A percentile compares a stretch with the other conserved stretches of the same genome.
phyloP scores from a whole-genome alignment of 176 grass and related monocot species.

The Zoysia japonica region DNA sequence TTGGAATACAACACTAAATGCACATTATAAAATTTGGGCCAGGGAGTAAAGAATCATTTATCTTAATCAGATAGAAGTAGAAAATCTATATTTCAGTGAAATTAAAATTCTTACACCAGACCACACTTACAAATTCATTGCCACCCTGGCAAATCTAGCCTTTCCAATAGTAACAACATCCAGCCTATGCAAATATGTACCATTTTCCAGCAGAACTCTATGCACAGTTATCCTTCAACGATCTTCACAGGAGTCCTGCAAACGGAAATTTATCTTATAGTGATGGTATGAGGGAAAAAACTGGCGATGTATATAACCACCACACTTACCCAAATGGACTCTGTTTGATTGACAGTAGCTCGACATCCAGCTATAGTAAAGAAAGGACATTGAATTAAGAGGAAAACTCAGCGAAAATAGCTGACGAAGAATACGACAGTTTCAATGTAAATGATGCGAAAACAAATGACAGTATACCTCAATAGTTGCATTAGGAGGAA shows the following conservation, averaged over 20 bases:
- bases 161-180: not conserved
- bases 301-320: conserved; percentile 2
- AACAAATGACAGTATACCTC: conserved; percentile 58
- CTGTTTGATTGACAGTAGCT: conserved; percentile 81
- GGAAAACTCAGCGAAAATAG: conserved; percentile 6
- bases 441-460: not conserved
- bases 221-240: conserved; percentile 77
- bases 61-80: not conserved
- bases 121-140: not conserved
- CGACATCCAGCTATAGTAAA: conserved; percentile 77
- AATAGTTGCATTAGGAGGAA: conserved; percentile 95
- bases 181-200: conserved; percentile 30
- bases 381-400: conserved; percentile 11
- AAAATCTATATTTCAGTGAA: conserved; percentile 21
- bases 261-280: conserved; percentile 1
- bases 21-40: not conserved
- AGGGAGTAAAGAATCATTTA: not conserved
- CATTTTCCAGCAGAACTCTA: conserved; percentile 28
- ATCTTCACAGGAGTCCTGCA: conserved; percentile 82
- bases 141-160: conserved; percentile 20
- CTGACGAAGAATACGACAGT: not conserved
- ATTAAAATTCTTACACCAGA: conserved; percentile 36
- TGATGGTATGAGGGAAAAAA: not conserved
- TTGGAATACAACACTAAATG: not conserved
- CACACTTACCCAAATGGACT: conserved; percentile 64